Evolutionary conservation across 2,329 filamentous ascomycete species (phyloP).

Genomic region (Pseudogymnoascus sp.): DNA sequence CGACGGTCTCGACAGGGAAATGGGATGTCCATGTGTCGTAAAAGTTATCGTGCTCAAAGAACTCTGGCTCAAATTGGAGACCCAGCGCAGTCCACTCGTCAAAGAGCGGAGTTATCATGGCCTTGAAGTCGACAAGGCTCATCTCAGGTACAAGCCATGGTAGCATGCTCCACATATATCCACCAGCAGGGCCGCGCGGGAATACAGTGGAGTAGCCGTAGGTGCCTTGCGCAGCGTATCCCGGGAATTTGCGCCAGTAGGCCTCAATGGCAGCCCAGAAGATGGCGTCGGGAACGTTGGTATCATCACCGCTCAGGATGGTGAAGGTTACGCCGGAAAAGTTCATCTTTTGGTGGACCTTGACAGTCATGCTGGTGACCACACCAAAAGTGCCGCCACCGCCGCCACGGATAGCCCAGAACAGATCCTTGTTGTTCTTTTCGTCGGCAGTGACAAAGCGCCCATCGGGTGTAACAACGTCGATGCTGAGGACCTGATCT

Average conservation of each 20-base stretch:
- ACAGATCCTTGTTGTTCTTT: conserved; percentile 44
- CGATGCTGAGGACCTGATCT: conserved; percentile 50
- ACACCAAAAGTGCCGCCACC: conserved; percentile 48
- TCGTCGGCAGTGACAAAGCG: conserved; percentile 40
- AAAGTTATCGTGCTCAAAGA: conserved; percentile 7
- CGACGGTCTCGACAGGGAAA: conserved; percentile 25
- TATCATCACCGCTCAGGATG: conserved; percentile 36
- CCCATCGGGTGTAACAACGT: conserved; percentile 43
- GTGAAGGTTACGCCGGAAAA: conserved; percentile 32
- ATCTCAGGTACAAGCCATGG: conserved; percentile 18
- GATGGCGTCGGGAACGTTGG: conserved; percentile 28
- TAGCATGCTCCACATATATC: conserved; percentile 16
- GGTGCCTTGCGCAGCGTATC: conserved; percentile 1
- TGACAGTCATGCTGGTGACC: conserved; percentile 46
- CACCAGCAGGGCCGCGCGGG: conserved; percentile 25
- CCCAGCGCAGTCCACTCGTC: conserved; percentile 24
- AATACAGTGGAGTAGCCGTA: conserved; percentile 26
- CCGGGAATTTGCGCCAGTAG: conserved; percentile 32
- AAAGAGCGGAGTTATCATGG: conserved; percentile 30
- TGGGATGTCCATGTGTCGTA: conserved; percentile 31
- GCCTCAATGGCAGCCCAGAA: conserved; percentile 42
- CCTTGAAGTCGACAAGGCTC: conserved; percentile 19
- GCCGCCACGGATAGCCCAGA: conserved; percentile 53
- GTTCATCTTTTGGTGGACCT: conserved; percentile 36
- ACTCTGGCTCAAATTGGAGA: conserved; percentile 11